A percentile compares a stretch with the other conserved stretches of the same genome.
These are phyloP conservation scores for Trichoderma polysporum DNA, from an alignment of 2,329 filamentous ascomycete species.

Conservation along the genomic window DNA sequence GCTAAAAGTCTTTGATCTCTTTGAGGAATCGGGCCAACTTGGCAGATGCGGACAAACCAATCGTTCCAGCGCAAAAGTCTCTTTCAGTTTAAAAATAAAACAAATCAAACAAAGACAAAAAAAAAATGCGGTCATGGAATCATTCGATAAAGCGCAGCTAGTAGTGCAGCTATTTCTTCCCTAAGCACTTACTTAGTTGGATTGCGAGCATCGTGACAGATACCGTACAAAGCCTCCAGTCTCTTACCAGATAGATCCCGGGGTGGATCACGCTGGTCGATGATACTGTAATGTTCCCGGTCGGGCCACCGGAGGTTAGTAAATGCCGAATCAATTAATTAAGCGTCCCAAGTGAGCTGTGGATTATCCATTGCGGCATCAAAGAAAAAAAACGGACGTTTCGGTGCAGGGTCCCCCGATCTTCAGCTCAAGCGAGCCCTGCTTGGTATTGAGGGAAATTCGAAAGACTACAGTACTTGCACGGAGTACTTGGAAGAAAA, in stretches of 20 bases:
- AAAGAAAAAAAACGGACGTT: slow-evolving; percentile 4
- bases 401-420: slow-evolving; percentile 5
- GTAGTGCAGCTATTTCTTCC: not conserved
- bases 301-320: slow-evolving; percentile 18
- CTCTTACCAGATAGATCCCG: not conserved
- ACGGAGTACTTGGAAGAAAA: not conserved
- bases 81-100: not conserved
- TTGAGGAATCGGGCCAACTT: slow-evolving; percentile 14
- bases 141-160: not conserved
- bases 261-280: not conserved
- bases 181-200: not conserved
- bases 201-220: not conserved
- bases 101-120: too few species aligned
- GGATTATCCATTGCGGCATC: slow-evolving; percentile 2
- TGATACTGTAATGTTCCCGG: not conserved
- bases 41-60: not conserved
- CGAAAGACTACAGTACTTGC: too few species aligned
- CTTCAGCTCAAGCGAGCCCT: slow-evolving; percentile 2
- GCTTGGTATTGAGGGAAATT: not conserved
- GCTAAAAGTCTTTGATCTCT: not conserved
- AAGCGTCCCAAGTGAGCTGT: not conserved
- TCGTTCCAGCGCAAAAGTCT: slow-evolving; percentile 1
- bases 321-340: slow-evolving; percentile 18
- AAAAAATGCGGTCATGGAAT: too few species aligned
- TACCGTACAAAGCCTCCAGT: not conserved